A percentile compares a stretch with the other conserved stretches of the same genome.
These are phyloP conservation scores for Phaeotremella skinneri DNA, from an alignment of 768 basidiomycete genomes.

Conservation along the genomic window DNA sequence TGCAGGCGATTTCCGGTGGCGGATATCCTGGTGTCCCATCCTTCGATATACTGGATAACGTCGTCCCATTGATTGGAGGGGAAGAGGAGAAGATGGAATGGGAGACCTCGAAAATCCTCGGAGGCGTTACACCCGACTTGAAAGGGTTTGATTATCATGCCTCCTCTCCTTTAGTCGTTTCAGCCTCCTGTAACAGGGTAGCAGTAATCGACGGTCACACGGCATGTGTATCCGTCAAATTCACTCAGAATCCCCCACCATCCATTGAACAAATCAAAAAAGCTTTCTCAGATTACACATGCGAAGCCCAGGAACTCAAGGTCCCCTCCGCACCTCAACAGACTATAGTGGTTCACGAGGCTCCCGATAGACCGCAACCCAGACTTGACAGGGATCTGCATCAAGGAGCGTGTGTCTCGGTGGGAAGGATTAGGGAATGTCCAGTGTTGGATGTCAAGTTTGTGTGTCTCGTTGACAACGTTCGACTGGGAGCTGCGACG, in stretches of 20 bases:
- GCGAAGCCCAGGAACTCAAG: slow-evolving; percentile 69
- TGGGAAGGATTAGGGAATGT: slow-evolving; percentile 87
- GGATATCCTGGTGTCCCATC: slow-evolving; percentile 93
- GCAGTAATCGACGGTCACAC: slow-evolving; percentile 95
- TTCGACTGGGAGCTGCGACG: slow-evolving; percentile 92
- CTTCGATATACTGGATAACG: slow-evolving; percentile 91
- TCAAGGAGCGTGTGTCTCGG: slow-evolving; percentile 84
- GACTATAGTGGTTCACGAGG: slow-evolving; percentile 87
- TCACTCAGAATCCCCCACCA: slow-evolving; percentile 74
- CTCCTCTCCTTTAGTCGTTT: slow-evolving; percentile 75
- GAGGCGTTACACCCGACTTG: slow-evolving; percentile 62
- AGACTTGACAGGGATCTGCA: slow-evolving; percentile 85
- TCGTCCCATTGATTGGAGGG: slow-evolving; percentile 88
- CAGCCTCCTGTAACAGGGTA: slow-evolving; percentile 90
- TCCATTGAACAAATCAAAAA: slow-evolving; percentile 82
- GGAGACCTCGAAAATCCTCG: slow-evolving; percentile 97
- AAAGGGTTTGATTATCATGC: slow-evolving; percentile 82
- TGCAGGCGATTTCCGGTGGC: slow-evolving; percentile 95
- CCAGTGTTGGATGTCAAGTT: slow-evolving; percentile 94
- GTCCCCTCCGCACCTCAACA: slow-evolving; percentile 77
- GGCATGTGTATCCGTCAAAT: slow-evolving; percentile 82
- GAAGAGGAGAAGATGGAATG: slow-evolving; percentile 97
- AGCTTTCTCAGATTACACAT: slow-evolving; percentile 69
- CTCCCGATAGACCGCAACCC: slow-evolving; percentile 89
- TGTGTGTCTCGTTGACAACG: slow-evolving; percentile 87